Conservation (phyloP, 192 early-diverging fungal genomes). For the Gamsiella multidivaricata region DNA sequence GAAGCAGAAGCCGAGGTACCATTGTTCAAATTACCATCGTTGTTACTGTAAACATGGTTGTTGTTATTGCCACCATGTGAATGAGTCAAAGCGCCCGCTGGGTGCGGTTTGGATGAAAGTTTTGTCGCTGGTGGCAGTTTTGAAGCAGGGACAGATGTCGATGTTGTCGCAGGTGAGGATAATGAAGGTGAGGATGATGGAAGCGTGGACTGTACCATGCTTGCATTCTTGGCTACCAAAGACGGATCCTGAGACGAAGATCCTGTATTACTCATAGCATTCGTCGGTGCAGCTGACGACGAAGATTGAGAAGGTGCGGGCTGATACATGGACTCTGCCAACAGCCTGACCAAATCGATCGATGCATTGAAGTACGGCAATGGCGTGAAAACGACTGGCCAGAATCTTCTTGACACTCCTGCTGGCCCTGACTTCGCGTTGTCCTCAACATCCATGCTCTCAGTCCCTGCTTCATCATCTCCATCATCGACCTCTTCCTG, state of each 20-base stretch:
- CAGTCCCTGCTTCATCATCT: slow-evolving; percentile 35
- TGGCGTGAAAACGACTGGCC: slow-evolving; percentile 48
- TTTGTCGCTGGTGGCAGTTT: not conserved
- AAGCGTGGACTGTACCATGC: too few relatives aligned
- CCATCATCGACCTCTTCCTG: slow-evolving; percentile 35
- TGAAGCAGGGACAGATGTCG: not conserved
- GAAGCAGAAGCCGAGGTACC: not conserved
- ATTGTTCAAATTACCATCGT: not conserved
- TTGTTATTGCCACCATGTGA: not conserved
- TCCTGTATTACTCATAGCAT: too few relatives aligned
- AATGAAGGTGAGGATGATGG: not conserved
- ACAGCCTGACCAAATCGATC: slow-evolving; percentile 33
- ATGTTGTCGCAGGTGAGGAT: not conserved
- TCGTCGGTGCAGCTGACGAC: not conserved
- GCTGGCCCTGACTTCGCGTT: not conserved
- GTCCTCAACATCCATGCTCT: slow-evolving; percentile 30
- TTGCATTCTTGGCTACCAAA: too few relatives aligned
- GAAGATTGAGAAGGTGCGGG: slow-evolving; percentile 1
- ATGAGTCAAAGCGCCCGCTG: not conserved
- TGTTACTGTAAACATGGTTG: not conserved
- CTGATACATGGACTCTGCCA: slow-evolving; percentile 47
- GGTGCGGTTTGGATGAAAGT: not conserved
- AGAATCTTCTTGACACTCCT: slow-evolving; percentile 19
- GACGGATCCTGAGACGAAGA: too few relatives aligned
- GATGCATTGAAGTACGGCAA: slow-evolving; percentile 52